phyloP scores from a whole-genome alignment of 192 early-diverging fungal genomes.

The Entomortierella chlamydospora region DNA sequence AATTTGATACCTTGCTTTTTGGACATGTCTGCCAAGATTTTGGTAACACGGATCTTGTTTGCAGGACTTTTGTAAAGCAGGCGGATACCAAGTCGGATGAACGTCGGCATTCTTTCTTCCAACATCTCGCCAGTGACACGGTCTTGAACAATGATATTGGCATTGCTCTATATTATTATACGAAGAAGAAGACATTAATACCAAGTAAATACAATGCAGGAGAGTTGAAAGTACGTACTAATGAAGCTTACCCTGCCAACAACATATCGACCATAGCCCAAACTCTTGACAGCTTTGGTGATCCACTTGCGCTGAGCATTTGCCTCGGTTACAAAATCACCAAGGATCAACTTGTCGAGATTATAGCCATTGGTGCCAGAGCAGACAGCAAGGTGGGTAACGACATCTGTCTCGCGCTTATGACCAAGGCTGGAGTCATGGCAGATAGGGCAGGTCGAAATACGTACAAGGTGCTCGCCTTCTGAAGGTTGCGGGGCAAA shows the following conservation, averaged over 20 bases:
- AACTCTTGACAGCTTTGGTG: conserved; percentile 69
- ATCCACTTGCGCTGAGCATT: conserved; percentile 80
- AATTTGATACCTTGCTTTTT: conserved; percentile 79
- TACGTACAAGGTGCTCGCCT: conserved; percentile 70
- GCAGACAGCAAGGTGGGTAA: conserved; percentile 82
- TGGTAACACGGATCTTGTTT: conserved; percentile 52
- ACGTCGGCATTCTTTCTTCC: conserved; percentile 84
- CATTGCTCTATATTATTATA: conserved; percentile 60
- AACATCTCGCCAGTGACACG: conserved; percentile 71
- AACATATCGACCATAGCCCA: conserved; percentile 71
- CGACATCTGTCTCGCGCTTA: conserved; percentile 73
- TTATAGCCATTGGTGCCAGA: conserved; percentile 74
- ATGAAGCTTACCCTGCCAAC: conserved; percentile 56
- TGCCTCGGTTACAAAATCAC: conserved; percentile 81
- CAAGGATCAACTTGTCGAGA: conserved; percentile 77
- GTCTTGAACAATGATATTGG: conserved; percentile 84
- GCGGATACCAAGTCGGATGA: conserved; percentile 83
- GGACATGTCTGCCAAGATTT: conserved; percentile 65
- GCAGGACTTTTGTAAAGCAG: conserved; percentile 76
- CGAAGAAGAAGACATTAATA: background rate
- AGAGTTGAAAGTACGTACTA: no score
- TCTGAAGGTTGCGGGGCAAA: conserved; percentile 47
- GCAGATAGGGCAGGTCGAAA: conserved; percentile 80
- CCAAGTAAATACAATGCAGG: background rate
- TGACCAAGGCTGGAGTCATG: conserved; percentile 62